Base-by-base conservation (phyloP, 2,329 filamentous ascomycete species). In the Aureobasidium sp. region DNA sequence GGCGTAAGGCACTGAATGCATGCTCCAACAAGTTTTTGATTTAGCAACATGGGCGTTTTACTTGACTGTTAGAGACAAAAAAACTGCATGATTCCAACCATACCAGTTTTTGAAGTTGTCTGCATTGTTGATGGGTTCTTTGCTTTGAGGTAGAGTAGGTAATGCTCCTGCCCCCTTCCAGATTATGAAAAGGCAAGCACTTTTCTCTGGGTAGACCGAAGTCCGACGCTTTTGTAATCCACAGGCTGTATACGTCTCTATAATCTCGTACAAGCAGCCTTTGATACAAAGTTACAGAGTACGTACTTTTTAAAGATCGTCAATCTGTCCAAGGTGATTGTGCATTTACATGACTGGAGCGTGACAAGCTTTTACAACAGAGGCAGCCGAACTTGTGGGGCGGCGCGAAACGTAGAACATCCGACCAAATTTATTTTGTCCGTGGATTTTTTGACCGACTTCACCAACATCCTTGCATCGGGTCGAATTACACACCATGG, bases 1-100 rank as follows among this genome's bases (percentile, higher is more conserved):
- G 55, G 55, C 55, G 55, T 58, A 47, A 58, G 55, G 55, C 41
- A 42, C 7, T 52, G 34, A 52, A 47, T 39, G 55, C 42, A 39
- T 58, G 55, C 55, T 58, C 45, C 20, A 29, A 29, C 34, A 58
- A 48, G 55, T 48, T 36, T 41, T 45, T 25, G 39, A 29, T 47
- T 20, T 39, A n/a, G 31, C 42, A 58, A 34, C 34, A 47, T 58
- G 55, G 53, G 42, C 51, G 51, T 55, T 53, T 55, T 2, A 55
- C 7, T 55, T 55, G 7, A 36, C 34, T 42, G 51, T 55, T 55
- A 55, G 51, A 55, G 51, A 55, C 37, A 36, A 57, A 57, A 55
- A 36, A 36, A 15, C 29, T 45, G 39, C 39, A 57, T 57, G 27
- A 6, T 37, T 27, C 20, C 15, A 25, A 14, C 20, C 41, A 44